phyloP scores from a whole-genome alignment of 2,329 filamentous ascomycete genomes.

The Penicillium janthinellum region DNA sequence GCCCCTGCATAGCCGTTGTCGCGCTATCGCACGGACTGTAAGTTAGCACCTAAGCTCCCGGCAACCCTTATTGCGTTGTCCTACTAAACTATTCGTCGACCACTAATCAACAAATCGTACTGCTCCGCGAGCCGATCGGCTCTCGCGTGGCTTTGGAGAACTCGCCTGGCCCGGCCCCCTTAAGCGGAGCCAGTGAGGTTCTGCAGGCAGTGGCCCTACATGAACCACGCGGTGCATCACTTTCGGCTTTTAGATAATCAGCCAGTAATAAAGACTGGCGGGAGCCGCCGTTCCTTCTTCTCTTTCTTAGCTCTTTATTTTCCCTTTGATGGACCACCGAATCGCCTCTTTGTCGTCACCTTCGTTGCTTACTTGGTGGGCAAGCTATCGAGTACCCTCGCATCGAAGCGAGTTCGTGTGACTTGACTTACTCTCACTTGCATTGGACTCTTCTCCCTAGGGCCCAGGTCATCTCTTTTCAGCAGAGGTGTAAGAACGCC shows the following conservation, averaged over 20 bases:
- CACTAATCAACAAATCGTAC: not conserved
- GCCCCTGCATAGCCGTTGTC: not conserved
- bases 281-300: not conserved
- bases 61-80: not conserved
- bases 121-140: slow-evolving; percentile 17
- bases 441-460: not conserved
- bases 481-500: slow-evolving; percentile 24
- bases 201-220: not conserved
- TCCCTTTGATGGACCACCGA: not conserved
- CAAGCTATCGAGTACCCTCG: too few relatives aligned
- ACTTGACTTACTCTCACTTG: not conserved
- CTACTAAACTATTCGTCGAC: not conserved
- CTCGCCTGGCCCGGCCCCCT: not conserved
- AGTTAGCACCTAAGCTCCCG: not conserved
- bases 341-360: not conserved
- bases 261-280: not conserved
- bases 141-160: slow-evolving; percentile 13
- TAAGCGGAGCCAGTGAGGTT: not conserved
- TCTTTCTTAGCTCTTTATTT: not conserved
- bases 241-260: not conserved
- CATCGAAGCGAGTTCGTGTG: not conserved
- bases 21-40: not conserved
- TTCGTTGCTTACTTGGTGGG: not conserved
- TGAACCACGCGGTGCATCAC: not conserved
- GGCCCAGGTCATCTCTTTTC: not conserved